Conservation (phyloP, 2,329 filamentous ascomycete genomes). For the Trichoderma sp. region DNA sequence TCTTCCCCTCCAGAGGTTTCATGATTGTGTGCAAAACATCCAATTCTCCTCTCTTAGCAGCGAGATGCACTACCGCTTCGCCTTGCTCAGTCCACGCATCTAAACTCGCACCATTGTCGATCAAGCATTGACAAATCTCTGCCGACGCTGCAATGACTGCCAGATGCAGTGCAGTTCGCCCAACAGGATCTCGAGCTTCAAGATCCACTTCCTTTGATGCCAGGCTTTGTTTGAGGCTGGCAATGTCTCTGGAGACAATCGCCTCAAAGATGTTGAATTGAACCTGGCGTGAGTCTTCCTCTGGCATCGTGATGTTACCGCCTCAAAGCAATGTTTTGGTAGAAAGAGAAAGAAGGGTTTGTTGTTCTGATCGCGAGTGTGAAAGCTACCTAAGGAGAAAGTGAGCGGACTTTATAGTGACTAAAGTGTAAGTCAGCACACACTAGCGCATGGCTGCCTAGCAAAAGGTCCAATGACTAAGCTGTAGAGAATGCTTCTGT, state of each 20-base stretch:
- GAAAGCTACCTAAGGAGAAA: not conserved
- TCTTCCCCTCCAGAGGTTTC: not conserved
- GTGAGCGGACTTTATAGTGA: not conserved
- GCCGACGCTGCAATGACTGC: not conserved
- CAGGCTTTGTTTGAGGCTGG: not conserved
- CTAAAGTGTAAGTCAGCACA: not conserved
- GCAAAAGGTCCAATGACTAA: not conserved
- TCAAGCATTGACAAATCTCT: not conserved
- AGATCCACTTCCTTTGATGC: not conserved
- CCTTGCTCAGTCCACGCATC: conserved; percentile 6
- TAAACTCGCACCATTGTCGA: not conserved
- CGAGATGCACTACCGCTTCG: conserved; percentile 11
- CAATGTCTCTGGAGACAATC: not conserved
- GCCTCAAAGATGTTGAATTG: not conserved
- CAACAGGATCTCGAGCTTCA: not conserved
- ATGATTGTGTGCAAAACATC: conserved; percentile 5
- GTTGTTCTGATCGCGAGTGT: not conserved
- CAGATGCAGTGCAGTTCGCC: conserved; percentile 12
- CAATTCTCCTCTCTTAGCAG: conserved; percentile 9
- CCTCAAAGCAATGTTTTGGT: too few relatives aligned
- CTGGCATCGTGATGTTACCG: not conserved
- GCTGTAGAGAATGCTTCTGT: not conserved
- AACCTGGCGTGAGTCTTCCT: not conserved
- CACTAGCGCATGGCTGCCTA: not conserved
- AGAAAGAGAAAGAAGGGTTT: not conserved